phyloP scores from a whole-genome alignment of 768 basidiomycete genomes.

The Rhizopogon vinicolor region DNA sequence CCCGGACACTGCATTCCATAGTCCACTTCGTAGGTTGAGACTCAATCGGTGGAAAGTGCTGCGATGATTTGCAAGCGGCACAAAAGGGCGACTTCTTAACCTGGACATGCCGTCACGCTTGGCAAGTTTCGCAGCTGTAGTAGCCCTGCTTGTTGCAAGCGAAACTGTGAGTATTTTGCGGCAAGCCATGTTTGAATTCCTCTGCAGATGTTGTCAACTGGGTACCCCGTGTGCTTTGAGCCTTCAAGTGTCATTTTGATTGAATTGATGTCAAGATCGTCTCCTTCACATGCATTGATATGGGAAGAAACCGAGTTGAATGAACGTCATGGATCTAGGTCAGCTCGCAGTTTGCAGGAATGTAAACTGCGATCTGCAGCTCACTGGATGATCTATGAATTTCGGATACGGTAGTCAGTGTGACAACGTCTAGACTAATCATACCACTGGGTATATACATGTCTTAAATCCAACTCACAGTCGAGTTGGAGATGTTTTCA shows the following conservation, averaged over 20 bases:
- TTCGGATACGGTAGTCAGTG: too few species aligned
- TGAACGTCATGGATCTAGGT: too few species aligned
- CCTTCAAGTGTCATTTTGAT: background rate
- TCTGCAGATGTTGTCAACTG: constrained; percentile 27
- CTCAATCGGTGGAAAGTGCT: background rate
- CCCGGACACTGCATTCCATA: constrained; percentile 47
- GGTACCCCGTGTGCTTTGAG: constrained; percentile 17
- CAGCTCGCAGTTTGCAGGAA: constrained; percentile 10
- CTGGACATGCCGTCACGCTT: constrained; percentile 32
- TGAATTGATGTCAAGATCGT: background rate
- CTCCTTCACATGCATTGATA: background rate
- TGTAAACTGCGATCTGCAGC: constrained; percentile 9
- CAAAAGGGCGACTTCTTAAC: constrained; percentile 32
- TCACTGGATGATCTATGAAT: too few species aligned
- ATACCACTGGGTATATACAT: constrained; percentile 7
- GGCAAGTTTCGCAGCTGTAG: constrained; percentile 17
- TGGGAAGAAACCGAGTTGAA: background rate
- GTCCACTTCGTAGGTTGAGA: constrained; percentile 37
- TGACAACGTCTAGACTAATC: too few species aligned
- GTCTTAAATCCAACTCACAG: background rate
- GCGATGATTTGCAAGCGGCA: constrained; percentile 15
- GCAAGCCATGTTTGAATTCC: constrained; percentile 19
- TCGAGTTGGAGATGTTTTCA: background rate
- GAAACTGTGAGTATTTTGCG: constrained; percentile 28
- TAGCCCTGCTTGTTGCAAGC: constrained; percentile 33